A percentile compares a stretch with the other conserved stretches of the same genome.
phyloP scores from a whole-genome alignment of 2,329 filamentous ascomycete species.

The Colletotrichum eremochloae region DNA sequence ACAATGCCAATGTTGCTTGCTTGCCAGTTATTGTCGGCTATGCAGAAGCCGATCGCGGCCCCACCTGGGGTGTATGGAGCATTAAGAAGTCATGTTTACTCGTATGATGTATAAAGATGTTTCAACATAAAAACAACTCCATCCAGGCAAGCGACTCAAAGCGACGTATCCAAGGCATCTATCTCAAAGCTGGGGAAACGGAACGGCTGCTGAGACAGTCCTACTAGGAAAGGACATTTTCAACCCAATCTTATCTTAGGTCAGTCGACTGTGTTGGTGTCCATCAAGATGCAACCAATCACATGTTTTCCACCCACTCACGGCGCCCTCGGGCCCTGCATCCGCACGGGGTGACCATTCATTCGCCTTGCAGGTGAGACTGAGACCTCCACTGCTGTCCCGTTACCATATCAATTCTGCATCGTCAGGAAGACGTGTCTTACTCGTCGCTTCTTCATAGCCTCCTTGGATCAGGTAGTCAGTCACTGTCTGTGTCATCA shows the following conservation, averaged over 20 bases:
- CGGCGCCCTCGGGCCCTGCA: slow-evolving; percentile 5
- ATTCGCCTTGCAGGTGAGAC: slow-evolving; percentile 20
- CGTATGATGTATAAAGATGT: neutral
- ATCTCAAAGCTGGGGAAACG: too few species aligned
- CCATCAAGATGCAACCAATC: slow-evolving; percentile 20
- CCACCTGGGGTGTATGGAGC: neutral
- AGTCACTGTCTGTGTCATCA: neutral
- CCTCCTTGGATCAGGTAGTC: neutral
- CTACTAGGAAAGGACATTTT: too few species aligned
- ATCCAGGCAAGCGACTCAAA: neutral
- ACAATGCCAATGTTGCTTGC: neutral
- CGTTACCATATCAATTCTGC: slow-evolving; percentile 26
- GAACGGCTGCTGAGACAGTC: too few species aligned
- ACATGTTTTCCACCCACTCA: slow-evolving; percentile 31
- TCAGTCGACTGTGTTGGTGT: neutral
- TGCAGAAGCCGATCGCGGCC: neutral
- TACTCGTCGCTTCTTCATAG: slow-evolving; percentile 8
- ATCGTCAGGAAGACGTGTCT: slow-evolving; percentile 27
- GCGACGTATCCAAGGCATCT: neutral
- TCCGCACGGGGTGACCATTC: neutral
- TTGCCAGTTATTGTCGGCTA: neutral
- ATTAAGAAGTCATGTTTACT: neutral
- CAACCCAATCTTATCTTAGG: neutral
- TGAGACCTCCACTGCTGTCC: slow-evolving; percentile 21
- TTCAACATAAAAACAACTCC: neutral